These are phyloP conservation scores for Fusarium armeniacum DNA, from an alignment of 2,329 filamentous ascomycete genomes.

Conservation along the genomic window DNA sequence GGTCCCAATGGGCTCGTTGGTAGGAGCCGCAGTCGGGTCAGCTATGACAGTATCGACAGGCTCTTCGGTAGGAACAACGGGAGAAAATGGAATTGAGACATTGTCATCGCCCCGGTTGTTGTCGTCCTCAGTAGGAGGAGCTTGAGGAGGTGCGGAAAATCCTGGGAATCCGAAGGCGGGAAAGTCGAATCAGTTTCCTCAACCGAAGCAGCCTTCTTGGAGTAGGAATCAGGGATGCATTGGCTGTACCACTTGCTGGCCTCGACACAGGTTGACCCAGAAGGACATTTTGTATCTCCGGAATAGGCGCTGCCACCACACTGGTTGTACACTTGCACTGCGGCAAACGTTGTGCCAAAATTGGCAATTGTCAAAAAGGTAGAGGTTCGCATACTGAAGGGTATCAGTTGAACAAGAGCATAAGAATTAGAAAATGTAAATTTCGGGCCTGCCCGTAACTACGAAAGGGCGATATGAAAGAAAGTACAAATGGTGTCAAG, in stretches of 20 bases:
- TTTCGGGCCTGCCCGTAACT: constrained; percentile 33
- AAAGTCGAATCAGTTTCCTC: constrained; percentile 13
- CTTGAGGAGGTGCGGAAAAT: constrained; percentile 1
- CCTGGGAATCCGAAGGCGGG: background rate
- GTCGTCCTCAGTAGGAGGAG: background rate
- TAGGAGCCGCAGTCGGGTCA: constrained; percentile 5
- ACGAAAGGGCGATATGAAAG: constrained; percentile 24
- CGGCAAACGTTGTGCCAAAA: constrained; percentile 36
- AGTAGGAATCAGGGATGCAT: constrained; percentile 26
- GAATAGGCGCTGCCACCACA: constrained; percentile 36
- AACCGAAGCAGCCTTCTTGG: constrained; percentile 6
- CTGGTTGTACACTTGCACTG: constrained; percentile 39
- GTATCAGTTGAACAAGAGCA: constrained; percentile 13
- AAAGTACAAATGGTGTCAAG: constrained; percentile 26
- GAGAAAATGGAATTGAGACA: background rate
- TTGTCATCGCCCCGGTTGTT: constrained; percentile 6
- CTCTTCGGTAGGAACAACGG: constrained; percentile 7
- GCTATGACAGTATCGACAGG: constrained; percentile 4
- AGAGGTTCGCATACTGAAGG: constrained; percentile 34
- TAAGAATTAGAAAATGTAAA: constrained; percentile 25
- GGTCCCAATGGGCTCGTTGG: background rate
- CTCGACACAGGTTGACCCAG: constrained; percentile 33
- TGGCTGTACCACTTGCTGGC: constrained; percentile 45
- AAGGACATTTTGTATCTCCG: constrained; percentile 35
- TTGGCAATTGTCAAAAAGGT: constrained; percentile 41